A percentile compares a stretch with the other conserved stretches of the same genome.
phyloP scores from a whole-genome alignment of 305 asterid species.

The Rubia peregrina region DNA sequence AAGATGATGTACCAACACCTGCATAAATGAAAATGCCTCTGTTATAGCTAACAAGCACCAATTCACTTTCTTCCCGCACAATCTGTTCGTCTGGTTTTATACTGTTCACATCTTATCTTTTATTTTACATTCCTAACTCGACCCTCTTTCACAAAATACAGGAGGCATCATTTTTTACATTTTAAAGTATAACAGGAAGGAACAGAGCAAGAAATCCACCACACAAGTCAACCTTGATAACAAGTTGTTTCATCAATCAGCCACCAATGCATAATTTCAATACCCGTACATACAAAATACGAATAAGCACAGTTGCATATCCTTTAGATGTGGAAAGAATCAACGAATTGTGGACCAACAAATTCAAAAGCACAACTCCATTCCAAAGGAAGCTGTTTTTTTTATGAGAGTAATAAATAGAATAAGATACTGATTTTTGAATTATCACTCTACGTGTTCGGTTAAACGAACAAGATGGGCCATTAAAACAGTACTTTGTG shows the following conservation, averaged over 20 bases:
- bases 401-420: too few relatives aligned
- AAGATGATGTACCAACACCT: constrained; percentile 1
- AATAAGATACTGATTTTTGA: too few relatives aligned
- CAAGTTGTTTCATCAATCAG: too few relatives aligned
- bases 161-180: background rate
- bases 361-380: too few relatives aligned
- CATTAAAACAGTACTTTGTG: too few relatives aligned
- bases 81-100: background rate
- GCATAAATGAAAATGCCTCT: background rate
- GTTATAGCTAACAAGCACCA: background rate
- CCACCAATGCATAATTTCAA: background rate
- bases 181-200: background rate
- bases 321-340: too few relatives aligned
- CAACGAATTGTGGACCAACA: too few relatives aligned
- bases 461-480: too few relatives aligned
- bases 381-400: too few relatives aligned
- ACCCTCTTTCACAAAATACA: background rate
- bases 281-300: background rate
- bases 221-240: background rate
- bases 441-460: too few relatives aligned
- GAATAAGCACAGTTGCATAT: background rate
- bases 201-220: background rate
- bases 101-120: too few relatives aligned
- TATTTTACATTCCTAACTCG: background rate
- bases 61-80: background rate